Base-by-base conservation (phyloP, 2,329 filamentous ascomycete species). In the Pleurostoma richardsiae region DNA sequence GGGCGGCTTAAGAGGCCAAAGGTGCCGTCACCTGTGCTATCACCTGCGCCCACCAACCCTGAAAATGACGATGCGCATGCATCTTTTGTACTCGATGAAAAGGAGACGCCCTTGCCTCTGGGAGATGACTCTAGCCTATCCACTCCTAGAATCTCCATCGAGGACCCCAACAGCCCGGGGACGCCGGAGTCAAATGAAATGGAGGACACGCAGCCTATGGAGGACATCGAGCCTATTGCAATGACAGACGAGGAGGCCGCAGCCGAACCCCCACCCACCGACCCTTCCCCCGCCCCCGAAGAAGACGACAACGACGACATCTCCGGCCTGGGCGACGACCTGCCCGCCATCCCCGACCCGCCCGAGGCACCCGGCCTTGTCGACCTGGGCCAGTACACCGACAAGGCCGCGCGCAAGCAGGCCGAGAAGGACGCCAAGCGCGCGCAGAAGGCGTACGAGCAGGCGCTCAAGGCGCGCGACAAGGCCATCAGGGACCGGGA, bases 341-440 rank as follows among this genome's bases (percentile, higher is more conserved):
- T 76, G 4, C 69, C 69, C 2, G 56, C 68, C 0, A 67, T 79
- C 31, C 72, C 74, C 3, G 64, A 72, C 6, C 56, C 76, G 4
- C 86, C 86, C 1, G 52, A 67, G 4, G 71, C 77, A 43, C 82
- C 82, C 2, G 58, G 70, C 2, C 65, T 71, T 3, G 76, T 85
- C 2, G 76, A 90, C 54, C 61, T 83, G 1, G 69, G 72, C 40
- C 66, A 72, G 41, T 83, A 80, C 59, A 67, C 74, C 2, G 82
- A 88, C 63, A 85, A 85, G 56, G 77, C 81, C 5, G 71, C 79
- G 29, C 79, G 81, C 6, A 88, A 86, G 56, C 73, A 82, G 39
- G 85, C 83, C 2, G 82, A 88, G 56, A 86, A 84, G 48, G 84
- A 89, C 56, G 74, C 82, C 46, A 79, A 80, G 44, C 74, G 77